phyloP scores from a whole-genome alignment of 1,139 yeast genomes.

The Kodamaea ohmeri region DNA sequence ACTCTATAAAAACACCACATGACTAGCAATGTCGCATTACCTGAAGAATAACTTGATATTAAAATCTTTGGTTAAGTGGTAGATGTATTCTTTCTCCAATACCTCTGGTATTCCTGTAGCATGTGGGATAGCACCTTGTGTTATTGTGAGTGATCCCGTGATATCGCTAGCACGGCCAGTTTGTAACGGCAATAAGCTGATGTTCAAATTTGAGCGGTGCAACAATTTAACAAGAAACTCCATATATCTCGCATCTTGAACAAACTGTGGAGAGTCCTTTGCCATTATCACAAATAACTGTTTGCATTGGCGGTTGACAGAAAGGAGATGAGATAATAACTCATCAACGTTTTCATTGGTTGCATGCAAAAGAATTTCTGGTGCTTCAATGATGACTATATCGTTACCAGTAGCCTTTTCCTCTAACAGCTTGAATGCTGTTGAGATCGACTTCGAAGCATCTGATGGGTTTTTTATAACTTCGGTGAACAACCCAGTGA shows the following conservation, averaged over 20 bases:
- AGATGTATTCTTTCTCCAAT: slow-evolving; percentile 63
- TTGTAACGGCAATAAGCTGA: slow-evolving; percentile 60
- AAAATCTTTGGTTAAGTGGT: slow-evolving; percentile 57
- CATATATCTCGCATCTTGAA: slow-evolving; percentile 38
- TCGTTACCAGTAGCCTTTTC: slow-evolving; percentile 4
- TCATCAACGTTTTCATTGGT: slow-evolving; percentile 34
- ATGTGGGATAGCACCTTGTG: slow-evolving; percentile 41
- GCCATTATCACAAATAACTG: slow-evolving; percentile 35
- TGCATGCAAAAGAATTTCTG: slow-evolving; percentile 50
- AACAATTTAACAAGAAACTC: slow-evolving; percentile 48
- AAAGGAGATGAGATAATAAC: slow-evolving; percentile 34
- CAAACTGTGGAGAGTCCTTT: slow-evolving; percentile 40
- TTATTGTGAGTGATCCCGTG: slow-evolving; percentile 65
- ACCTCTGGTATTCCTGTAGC: slow-evolving; percentile 24
- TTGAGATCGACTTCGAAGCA: slow-evolving; percentile 15
- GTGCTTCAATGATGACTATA: slow-evolving; percentile 43
- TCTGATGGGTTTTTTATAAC: slow-evolving; percentile 24
- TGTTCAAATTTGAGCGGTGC: slow-evolving; percentile 48
- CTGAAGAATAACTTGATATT: slow-evolving; percentile 44
- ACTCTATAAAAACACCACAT: too few species aligned
- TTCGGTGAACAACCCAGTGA: slow-evolving; percentile 39
- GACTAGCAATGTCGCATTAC: slow-evolving; percentile 17
- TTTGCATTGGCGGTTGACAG: slow-evolving; percentile 34
- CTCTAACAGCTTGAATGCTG: slow-evolving; percentile 22
- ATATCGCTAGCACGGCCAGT: slow-evolving; percentile 85